phyloP scores from a whole-genome alignment of 768 basidiomycete species.

The Sarcodon sp. region DNA sequence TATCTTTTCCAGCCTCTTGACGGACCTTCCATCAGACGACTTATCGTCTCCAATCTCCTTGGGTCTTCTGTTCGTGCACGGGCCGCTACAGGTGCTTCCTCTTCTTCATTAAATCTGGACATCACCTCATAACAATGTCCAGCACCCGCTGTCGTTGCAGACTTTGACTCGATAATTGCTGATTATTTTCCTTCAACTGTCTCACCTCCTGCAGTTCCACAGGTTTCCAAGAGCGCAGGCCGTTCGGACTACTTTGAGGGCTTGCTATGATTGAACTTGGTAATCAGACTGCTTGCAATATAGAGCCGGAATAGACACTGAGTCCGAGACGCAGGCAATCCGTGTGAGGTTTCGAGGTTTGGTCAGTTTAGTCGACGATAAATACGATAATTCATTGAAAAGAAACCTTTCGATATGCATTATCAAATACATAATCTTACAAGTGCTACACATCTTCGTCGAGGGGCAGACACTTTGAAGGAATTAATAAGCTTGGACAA shows the following conservation, averaged over 20 bases:
- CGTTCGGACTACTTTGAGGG: conserved; percentile 7
- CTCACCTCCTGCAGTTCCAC: background rate
- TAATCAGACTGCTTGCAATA: conserved; percentile 1
- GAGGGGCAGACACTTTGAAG: conserved; percentile 13
- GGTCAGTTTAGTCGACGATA: background rate
- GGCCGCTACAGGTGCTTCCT: conserved; percentile 24
- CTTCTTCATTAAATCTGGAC: background rate
- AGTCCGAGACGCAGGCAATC: background rate
- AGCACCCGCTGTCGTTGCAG: conserved; percentile 14
- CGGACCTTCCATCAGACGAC: conserved; percentile 46
- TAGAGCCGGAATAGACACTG: background rate
- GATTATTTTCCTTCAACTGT: conserved; percentile 46
- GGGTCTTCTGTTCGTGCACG: conserved; percentile 39
- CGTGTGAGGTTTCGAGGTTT: background rate
- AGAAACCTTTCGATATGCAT: too few relatives aligned
- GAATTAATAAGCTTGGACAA: background rate
- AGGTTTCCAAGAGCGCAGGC: background rate
- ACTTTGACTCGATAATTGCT: conserved; percentile 64
- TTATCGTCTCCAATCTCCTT: conserved; percentile 51
- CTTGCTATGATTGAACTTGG: conserved; percentile 3
- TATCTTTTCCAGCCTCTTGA: conserved; percentile 33
- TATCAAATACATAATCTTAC: too few relatives aligned
- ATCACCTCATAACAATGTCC: background rate
- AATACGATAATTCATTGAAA: background rate
- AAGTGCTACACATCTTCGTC: conserved; percentile 6